Evolutionary conservation across 2,329 filamentous ascomycete genomes (phyloP).

Genomic region (Aspergillus nomiae): DNA sequence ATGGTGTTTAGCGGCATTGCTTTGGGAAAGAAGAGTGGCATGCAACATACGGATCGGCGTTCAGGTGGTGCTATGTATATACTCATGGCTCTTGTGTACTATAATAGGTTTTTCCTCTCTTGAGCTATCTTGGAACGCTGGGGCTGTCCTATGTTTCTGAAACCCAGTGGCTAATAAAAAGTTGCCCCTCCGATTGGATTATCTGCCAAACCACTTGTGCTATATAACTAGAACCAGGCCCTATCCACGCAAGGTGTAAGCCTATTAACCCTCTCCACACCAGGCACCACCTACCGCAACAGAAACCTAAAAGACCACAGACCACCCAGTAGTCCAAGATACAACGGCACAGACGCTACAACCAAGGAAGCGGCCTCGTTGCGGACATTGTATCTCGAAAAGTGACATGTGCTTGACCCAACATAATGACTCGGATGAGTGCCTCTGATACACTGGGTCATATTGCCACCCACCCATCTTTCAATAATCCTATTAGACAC

Average conservation of each 20-base stretch:
- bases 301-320: background rate
- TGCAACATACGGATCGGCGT: background rate
- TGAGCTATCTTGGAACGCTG: background rate
- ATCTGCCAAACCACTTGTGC: background rate
- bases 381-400: background rate
- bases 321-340: background rate
- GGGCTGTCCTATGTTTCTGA: background rate
- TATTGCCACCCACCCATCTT: background rate
- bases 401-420: background rate
- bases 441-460: background rate
- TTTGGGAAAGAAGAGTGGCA: background rate
- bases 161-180: background rate
- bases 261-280: too few relatives aligned
- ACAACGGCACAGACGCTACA: background rate
- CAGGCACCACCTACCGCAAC: background rate
- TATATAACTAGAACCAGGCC: too few relatives aligned
- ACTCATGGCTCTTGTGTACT: background rate
- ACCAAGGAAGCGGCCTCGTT: background rate
- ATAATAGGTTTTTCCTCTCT: background rate
- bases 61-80: conserved; percentile 1
- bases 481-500: background rate
- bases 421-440: background rate
- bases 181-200: background rate
- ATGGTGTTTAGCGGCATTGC: background rate
- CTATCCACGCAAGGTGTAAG: too few relatives aligned